phyloP scores from a whole-genome alignment of 139 green algal genomes.

The Edaphochlamys debaryana region DNA sequence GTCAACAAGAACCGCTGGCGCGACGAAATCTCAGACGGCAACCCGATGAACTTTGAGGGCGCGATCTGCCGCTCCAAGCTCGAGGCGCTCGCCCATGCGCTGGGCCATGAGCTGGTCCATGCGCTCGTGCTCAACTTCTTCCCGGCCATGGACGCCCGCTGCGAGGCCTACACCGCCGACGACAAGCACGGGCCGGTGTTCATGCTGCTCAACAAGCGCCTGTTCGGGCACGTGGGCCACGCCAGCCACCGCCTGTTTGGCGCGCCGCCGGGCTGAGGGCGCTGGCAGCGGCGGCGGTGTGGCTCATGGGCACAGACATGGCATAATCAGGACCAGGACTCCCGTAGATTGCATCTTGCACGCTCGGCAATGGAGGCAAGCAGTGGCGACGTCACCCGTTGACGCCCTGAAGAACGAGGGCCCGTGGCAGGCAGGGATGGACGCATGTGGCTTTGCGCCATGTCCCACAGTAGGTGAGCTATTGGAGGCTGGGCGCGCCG shows the following conservation, averaged over 20 bases:
- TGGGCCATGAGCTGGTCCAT: constrained; percentile 39
- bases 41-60: constrained; percentile 33
- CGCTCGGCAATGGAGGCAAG: too few relatives aligned
- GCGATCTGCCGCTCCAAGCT: constrained; percentile 25
- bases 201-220: constrained; percentile 31
- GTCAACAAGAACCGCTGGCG: constrained; percentile 18
- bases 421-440: too few relatives aligned
- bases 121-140: constrained; percentile 38
- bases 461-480: too few relatives aligned
- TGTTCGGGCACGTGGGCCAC: constrained; percentile 31
- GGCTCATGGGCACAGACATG: too few relatives aligned
- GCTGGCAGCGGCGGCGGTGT: too few relatives aligned
- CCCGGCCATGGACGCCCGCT: constrained; percentile 34
- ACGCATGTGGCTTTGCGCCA: too few relatives aligned
- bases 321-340: too few relatives aligned
- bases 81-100: constrained; percentile 36
- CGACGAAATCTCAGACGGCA: neutral
- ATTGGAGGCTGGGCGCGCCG: too few relatives aligned
- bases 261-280: too few relatives aligned
- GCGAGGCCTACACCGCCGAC: constrained; percentile 24
- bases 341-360: too few relatives aligned
- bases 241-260: constrained; percentile 2
- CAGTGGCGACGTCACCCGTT: too few relatives aligned
- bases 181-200: constrained; percentile 41
- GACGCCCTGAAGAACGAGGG: too few relatives aligned